Evolutionary conservation across 2,329 filamentous ascomycete species (phyloP), one percentile per base, ranked within the genome.

Genomic region (Aspergillus puulaauensis): DNA sequence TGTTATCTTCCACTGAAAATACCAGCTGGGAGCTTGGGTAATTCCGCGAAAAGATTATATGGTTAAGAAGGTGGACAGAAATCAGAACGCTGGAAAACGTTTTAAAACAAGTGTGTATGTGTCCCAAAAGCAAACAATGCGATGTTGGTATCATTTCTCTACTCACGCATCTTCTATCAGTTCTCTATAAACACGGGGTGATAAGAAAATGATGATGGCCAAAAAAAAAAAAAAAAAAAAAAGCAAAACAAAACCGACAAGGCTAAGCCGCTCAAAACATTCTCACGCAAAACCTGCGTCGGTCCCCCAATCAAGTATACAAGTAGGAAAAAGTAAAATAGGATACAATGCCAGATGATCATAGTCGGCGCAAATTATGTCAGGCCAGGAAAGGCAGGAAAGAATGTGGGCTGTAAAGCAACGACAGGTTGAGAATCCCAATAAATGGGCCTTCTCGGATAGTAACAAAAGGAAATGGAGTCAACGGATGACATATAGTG

Each of bases 121-220:
- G 9, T 37, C 14, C 35, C 35, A 37, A 37, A 37, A 37, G 31
- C 6, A 23, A 50, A 50, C 14, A 56, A 51, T 17, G 37, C 52
- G 39, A 56, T 23, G 58, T 60, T 59, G 61, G 61, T 66, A 63
- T 63, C 61, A 63, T 61, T 64, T 65, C 59, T 66, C 63, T 65
- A 65, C 51, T 59, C 56, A 49, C 51, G 52, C 56, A 51, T 41
- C 61, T 60, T 67, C 64, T 67, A 64, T 66, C 62, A 58, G 59
- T 65, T 62, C 61, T 65, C 58, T 58, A 61, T 23, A 33, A 57
- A 56, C 45, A 54, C 27, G 56, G 15, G 27, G 46, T 45, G 37
- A 54, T 27, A 47, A 57, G 27, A 51, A 47, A 56, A 37, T 54
- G 21, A 40, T 45, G 56, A 56, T 61, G 8, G 59, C 48, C 41